Evolutionary conservation across 495 filamentous ascomycete genomes (phyloP).

Genomic region (Aspergillus asperescens): DNA sequence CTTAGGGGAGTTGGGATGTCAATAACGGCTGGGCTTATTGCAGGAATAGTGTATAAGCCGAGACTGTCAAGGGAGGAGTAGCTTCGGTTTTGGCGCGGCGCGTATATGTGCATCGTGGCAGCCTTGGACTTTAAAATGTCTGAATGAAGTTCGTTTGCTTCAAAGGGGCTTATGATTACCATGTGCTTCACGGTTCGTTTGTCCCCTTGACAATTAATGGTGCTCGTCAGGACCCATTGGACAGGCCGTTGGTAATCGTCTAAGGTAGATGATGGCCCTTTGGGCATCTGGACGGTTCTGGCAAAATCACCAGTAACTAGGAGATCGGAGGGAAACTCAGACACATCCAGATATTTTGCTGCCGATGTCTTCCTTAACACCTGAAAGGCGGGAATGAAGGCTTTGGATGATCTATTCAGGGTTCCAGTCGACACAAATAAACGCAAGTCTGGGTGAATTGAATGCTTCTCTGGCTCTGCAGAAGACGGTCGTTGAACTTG

Average conservation of each 20-base stretch:
- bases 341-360: slow-evolving; percentile 2
- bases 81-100: slow-evolving; percentile 44
- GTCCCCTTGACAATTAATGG: slow-evolving; percentile 2
- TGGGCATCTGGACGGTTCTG: neutral
- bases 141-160: slow-evolving; percentile 51
- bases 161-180: slow-evolving; percentile 58
- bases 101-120: slow-evolving; percentile 53
- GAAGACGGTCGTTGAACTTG: slow-evolving; percentile 46
- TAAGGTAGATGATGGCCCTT: neutral
- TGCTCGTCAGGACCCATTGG: slow-evolving; percentile 20
- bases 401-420: neutral
- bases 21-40: neutral
- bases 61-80: slow-evolving; percentile 47
- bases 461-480: slow-evolving; percentile 34
- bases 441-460: slow-evolving; percentile 42
- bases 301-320: slow-evolving; percentile 10
- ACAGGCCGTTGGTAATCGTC: slow-evolving; percentile 9
- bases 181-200: slow-evolving; percentile 22
- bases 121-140: slow-evolving; percentile 24
- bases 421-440: slow-evolving; percentile 29
- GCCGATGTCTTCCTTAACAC: slow-evolving; percentile 7
- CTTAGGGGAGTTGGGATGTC: neutral
- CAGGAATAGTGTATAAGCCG: slow-evolving; percentile 27
- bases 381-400: slow-evolving; percentile 5
- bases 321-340: slow-evolving; percentile 4